Percentiles rank a stretch among this genome's conserved stretches.
Conservation (phyloP, 805 yeast genomes). For the Wickerhamiella domercqiae region DNA sequence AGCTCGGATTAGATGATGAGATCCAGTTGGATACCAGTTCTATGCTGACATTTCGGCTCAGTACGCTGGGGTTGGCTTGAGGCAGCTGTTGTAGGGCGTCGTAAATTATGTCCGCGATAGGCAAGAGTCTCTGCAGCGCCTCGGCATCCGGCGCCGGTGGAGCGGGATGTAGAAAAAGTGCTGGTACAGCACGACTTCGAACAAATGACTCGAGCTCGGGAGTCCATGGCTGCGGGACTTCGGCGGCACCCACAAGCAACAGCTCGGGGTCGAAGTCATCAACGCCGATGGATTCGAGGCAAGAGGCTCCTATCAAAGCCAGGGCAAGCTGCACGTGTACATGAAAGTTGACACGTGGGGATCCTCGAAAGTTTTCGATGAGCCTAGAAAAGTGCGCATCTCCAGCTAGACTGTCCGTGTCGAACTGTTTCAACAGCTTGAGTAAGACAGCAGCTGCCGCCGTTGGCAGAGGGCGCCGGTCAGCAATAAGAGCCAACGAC, state of each 20-base stretch:
- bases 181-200: background rate
- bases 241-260: background rate
- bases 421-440: too few relatives aligned
- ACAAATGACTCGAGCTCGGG: background rate
- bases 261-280: background rate
- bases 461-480: too few relatives aligned
- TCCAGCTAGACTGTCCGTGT: too few relatives aligned
- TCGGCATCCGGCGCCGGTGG: background rate
- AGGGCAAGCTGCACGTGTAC: background rate
- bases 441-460: too few relatives aligned
- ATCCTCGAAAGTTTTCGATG: background rate
- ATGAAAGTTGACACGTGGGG: background rate
- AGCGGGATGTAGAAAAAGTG: background rate
- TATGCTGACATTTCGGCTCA: background rate
- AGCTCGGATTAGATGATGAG: background rate
- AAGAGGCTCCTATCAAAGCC: background rate
- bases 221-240: background rate
- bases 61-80: background rate
- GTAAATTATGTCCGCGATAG: background rate
- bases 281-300: too few relatives aligned
- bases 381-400: background rate
- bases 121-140: background rate
- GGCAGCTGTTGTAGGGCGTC: constrained; percentile 7
- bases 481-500: too few relatives aligned
- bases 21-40: too few relatives aligned